Conservation (phyloP, 345 rosid species). For the Dimocarpus longan region DNA sequence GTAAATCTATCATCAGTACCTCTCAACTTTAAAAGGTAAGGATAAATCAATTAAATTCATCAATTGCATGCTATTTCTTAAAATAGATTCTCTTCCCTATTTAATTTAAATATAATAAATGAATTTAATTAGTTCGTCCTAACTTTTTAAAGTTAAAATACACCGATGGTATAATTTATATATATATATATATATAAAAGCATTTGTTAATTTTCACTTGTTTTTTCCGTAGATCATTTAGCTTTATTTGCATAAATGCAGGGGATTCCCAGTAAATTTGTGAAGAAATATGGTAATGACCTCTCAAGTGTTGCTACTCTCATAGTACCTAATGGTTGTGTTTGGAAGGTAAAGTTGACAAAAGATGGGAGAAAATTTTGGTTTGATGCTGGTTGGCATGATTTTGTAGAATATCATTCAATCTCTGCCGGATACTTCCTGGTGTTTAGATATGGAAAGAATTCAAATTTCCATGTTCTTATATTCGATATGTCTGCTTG, state of each 20-base stretch:
- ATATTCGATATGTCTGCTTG: slow-evolving; percentile 36
- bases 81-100: too few relatives aligned
- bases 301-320: slow-evolving; percentile 33
- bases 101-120: too few relatives aligned
- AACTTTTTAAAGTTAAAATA: too few relatives aligned
- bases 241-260: slow-evolving; percentile 18
- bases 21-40: too few relatives aligned
- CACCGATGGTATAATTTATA: too few relatives aligned
- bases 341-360: slow-evolving; percentile 34
- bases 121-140: too few relatives aligned
- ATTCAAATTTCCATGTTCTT: slow-evolving; percentile 35
- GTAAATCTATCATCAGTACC: too few relatives aligned
- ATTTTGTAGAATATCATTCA: slow-evolving; percentile 32
- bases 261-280: slow-evolving; percentile 42
- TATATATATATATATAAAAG: too few relatives aligned
- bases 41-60: too few relatives aligned
- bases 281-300: slow-evolving; percentile 40
- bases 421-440: slow-evolving; percentile 36
- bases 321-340: slow-evolving; percentile 32
- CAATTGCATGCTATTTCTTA: too few relatives aligned
- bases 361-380: slow-evolving; percentile 29
- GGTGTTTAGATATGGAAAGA: slow-evolving; percentile 42
- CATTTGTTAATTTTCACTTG: too few relatives aligned
- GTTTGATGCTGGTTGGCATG: slow-evolving; percentile 43
- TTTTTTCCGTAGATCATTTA: too few relatives aligned